Conservation (phyloP, 1,284 basidiomycete genomes). For the Grifola frondosa region DNA sequence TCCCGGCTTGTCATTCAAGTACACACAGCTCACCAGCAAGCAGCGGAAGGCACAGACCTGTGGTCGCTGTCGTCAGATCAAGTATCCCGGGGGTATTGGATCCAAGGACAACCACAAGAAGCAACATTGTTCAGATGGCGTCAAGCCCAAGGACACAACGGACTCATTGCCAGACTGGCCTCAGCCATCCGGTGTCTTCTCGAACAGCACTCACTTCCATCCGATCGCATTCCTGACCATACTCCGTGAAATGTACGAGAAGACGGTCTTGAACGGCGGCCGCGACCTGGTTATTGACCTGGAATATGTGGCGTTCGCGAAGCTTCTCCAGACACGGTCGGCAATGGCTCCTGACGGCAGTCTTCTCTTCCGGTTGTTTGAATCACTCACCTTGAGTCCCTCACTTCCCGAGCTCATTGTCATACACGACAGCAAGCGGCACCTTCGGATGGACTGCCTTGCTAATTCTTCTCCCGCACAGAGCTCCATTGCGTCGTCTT, state of each 20-base stretch:
- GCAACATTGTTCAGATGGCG: constrained; percentile 1
- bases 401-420: no score
- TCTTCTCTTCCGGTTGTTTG: background rate
- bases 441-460: background rate
- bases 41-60: constrained; percentile 1
- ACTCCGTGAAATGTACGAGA: no score
- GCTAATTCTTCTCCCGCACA: no score
- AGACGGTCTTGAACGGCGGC: background rate
- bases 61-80: constrained; percentile 4
- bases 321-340: background rate
- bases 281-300: background rate
- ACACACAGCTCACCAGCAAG: no score
- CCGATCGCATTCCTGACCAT: no score
- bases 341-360: no score
- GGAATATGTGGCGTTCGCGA: background rate
- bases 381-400: no score
- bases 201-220: constrained; percentile 1
- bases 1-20: no score
- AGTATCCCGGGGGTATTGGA: background rate
- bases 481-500: no score
- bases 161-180: background rate
- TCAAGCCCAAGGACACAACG: background rate
- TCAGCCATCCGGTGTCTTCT: constrained; percentile 1
- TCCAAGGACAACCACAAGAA: background rate
- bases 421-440: background rate